Conservation (phyloP, 164 flowering plant species). For the Vitis riparia region DNA sequence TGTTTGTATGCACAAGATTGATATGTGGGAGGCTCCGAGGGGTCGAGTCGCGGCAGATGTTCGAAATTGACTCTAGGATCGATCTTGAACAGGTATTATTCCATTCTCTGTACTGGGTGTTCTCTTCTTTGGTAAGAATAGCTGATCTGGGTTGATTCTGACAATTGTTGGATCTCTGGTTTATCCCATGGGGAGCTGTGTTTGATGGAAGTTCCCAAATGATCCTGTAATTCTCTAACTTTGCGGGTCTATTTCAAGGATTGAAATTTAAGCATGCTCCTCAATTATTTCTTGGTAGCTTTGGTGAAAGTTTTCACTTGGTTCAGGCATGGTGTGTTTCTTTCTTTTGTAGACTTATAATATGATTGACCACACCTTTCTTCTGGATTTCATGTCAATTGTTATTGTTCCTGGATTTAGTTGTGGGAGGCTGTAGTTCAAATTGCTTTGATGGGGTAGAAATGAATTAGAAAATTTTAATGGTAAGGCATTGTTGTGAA, state of each 20-base stretch:
- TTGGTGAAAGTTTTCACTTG: too few relatives aligned
- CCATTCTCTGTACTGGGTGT: slow-evolving; percentile 1
- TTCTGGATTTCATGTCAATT: too few relatives aligned
- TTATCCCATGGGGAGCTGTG: neutral
- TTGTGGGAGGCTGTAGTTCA: too few relatives aligned
- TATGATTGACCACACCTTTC: too few relatives aligned
- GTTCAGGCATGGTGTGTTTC: neutral
- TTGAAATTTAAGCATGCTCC: neutral
- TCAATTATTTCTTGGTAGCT: too few relatives aligned
- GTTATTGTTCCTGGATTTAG: too few relatives aligned
- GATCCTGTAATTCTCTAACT: neutral
- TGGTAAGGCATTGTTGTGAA: too few relatives aligned
- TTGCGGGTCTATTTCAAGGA: too few relatives aligned
- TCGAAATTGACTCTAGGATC: slow-evolving; percentile 51
- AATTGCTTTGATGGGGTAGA: too few relatives aligned
- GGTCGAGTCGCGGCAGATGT: slow-evolving; percentile 38
- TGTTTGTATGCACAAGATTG: slow-evolving; percentile 73
- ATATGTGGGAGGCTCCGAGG: slow-evolving; percentile 67
- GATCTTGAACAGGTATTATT: slow-evolving; percentile 60
- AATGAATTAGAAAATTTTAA: too few relatives aligned
- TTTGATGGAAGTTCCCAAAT: neutral
- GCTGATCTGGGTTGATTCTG: neutral
- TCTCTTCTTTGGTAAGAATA: neutral
- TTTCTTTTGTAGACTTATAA: too few relatives aligned
- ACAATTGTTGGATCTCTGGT: too few relatives aligned